These are phyloP conservation scores for Hygrophorus russula DNA, from an alignment of 768 basidiomycete species.

Conservation along the genomic window DNA sequence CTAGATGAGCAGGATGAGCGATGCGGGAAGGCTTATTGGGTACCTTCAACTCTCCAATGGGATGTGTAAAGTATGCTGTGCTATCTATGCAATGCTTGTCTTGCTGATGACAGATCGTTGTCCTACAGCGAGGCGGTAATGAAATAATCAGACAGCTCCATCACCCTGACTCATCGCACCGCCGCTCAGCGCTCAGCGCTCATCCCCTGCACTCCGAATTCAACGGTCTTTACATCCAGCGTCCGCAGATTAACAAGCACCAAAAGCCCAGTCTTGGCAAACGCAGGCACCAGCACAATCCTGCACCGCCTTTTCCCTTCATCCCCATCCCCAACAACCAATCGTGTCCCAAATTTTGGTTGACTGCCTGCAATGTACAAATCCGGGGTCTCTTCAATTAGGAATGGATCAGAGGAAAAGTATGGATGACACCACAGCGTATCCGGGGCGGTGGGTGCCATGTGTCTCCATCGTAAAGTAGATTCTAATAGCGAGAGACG, in stretches of 20 bases:
- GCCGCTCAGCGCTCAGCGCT: no score
- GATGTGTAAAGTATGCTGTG: constrained; percentile 34
- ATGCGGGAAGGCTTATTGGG: constrained; percentile 68
- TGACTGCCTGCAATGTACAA: constrained; percentile 92
- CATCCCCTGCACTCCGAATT: constrained; percentile 43
- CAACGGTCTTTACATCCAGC: constrained; percentile 54
- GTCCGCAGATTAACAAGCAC: constrained; percentile 74
- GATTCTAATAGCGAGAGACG: constrained; percentile 63
- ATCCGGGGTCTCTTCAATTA: constrained; percentile 77
- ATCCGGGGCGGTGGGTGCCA: constrained; percentile 98
- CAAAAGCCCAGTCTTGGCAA: constrained; percentile 66
- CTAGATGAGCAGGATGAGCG: constrained; percentile 78
- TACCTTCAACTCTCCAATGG: constrained; percentile 83
- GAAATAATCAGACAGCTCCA: neutral
- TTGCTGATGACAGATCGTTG: neutral
- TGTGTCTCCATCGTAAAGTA: constrained; percentile 87
- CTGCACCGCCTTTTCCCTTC: constrained; percentile 38
- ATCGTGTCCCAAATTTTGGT: constrained; percentile 63
- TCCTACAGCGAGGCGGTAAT: neutral
- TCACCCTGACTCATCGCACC: constrained; percentile 5
- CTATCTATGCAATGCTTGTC: neutral
- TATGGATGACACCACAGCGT: constrained; percentile 98
- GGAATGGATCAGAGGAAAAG: constrained; percentile 78
- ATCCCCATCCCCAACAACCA: constrained; percentile 37
- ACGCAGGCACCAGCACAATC: constrained; percentile 73